Percentiles rank a stretch among this genome's conserved stretches.
These are phyloP conservation scores for Colletotrichum gloeosporioides DNA, from an alignment of 2,329 filamentous ascomycete species.

Conservation along the genomic window DNA sequence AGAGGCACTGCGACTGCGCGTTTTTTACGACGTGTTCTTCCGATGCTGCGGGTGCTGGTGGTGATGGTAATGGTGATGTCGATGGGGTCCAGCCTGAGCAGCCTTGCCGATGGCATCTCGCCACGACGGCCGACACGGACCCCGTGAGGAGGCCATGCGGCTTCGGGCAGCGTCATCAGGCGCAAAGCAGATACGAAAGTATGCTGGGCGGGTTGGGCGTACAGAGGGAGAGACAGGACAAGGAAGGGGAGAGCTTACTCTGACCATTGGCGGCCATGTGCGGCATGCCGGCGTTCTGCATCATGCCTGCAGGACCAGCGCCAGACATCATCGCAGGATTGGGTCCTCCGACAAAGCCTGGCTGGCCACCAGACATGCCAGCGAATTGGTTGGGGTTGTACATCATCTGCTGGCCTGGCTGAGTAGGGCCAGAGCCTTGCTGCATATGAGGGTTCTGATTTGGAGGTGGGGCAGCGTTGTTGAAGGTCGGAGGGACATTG, in stretches of 20 bases:
- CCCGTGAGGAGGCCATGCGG: background rate
- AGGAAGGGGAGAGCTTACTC: constrained; percentile 52
- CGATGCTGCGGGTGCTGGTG: background rate
- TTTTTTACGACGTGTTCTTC: background rate
- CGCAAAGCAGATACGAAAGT: constrained; percentile 4
- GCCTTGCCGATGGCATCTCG: background rate
- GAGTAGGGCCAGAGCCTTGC: constrained; percentile 44
- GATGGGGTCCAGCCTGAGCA: background rate
- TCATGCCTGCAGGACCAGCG: constrained; percentile 62
- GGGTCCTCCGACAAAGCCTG: constrained; percentile 53
- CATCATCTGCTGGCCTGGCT: constrained; percentile 60
- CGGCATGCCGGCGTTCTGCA: constrained; percentile 66
- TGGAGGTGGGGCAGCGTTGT: constrained; percentile 51
- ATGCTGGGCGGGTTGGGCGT: background rate
- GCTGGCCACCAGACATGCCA: constrained; percentile 52
- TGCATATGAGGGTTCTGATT: constrained; percentile 51
- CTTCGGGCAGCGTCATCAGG: background rate
- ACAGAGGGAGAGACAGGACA: constrained; percentile 23
- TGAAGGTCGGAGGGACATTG: constrained; percentile 58
- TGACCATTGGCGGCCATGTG: constrained; percentile 66
- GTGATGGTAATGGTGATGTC: background rate
- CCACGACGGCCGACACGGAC: background rate
- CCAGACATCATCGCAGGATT: constrained; percentile 62
- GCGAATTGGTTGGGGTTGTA: constrained; percentile 64
- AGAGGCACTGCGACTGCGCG: constrained; percentile 1